These are phyloP conservation scores for Beta macrorhiza DNA, from an alignment of 179 eudicot species.

Conservation along the genomic window DNA sequence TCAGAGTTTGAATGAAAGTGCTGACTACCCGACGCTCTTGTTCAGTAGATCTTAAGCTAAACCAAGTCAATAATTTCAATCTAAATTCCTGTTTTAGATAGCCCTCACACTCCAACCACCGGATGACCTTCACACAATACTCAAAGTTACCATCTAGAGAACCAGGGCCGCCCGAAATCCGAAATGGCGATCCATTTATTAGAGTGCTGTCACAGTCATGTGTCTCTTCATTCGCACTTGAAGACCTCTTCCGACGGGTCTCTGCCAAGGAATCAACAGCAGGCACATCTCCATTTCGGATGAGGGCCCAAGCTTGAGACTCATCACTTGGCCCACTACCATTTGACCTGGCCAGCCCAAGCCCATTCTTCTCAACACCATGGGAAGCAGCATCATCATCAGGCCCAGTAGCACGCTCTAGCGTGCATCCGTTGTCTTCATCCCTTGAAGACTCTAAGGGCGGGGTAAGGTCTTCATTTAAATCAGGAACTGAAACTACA, in stretches of 20 bases:
- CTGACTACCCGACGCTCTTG: constrained; percentile 75
- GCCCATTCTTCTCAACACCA: constrained; percentile 42
- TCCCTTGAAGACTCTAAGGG: constrained; percentile 71
- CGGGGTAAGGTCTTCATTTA: constrained; percentile 71
- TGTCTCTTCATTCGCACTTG: constrained; percentile 36
- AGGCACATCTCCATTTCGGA: constrained; percentile 40
- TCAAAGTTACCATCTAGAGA: constrained; percentile 62
- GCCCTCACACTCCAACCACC: constrained; percentile 64
- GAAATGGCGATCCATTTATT: constrained; percentile 59
- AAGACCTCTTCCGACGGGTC: constrained; percentile 47
- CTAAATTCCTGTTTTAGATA: constrained; percentile 62
- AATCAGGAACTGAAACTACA: constrained; percentile 74
- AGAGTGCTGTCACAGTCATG: constrained; percentile 45
- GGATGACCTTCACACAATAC: constrained; percentile 65
- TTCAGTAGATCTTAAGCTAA: constrained; percentile 73
- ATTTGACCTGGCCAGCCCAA: constrained; percentile 41
- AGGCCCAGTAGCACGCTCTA: constrained; percentile 39
- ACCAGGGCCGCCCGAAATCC: constrained; percentile 30
- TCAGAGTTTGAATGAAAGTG: constrained; percentile 57
- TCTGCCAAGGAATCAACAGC: constrained; percentile 50
- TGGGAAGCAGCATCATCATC: constrained; percentile 62
- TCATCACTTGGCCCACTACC: constrained; percentile 57
- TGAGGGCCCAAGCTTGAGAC: constrained; percentile 44
- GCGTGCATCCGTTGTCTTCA: constrained; percentile 54
- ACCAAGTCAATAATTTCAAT: constrained; percentile 76